Conservation (phyloP, 2,329 filamentous ascomycete species). For the Exophiala sideris region DNA sequence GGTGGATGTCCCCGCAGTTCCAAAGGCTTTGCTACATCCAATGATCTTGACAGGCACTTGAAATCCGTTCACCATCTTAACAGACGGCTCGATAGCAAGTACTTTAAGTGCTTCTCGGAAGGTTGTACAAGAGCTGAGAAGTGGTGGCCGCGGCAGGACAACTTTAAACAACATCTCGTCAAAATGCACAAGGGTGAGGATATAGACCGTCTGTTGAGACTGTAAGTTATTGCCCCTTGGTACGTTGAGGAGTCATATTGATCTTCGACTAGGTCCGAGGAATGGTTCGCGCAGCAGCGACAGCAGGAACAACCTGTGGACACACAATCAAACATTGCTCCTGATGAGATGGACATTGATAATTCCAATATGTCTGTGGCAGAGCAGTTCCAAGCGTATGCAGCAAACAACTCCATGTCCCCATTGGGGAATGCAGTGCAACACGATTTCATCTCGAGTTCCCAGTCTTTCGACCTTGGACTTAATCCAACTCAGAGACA, state of each 20-base stretch:
- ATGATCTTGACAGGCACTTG: slow-evolving; percentile 78
- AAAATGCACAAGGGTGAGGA: slow-evolving; percentile 60
- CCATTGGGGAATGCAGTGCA: not conserved
- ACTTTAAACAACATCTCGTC: slow-evolving; percentile 76
- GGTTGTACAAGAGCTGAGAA: slow-evolving; percentile 62
- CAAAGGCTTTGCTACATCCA: slow-evolving; percentile 72
- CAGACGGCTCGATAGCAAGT: slow-evolving; percentile 39
- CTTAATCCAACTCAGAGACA: not conserved
- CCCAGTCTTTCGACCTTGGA: not conserved
- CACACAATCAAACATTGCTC: not conserved
- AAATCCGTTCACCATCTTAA: slow-evolving; percentile 64
- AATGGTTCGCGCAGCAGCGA: slow-evolving; percentile 35
- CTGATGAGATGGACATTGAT: not conserved
- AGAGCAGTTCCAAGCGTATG: not conserved
- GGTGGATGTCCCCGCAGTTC: slow-evolving; percentile 52
- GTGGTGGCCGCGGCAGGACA: slow-evolving; percentile 76
- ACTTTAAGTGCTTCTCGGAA: slow-evolving; percentile 58
- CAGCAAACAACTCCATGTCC: not conserved
- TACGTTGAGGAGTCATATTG: slow-evolving; percentile 1
- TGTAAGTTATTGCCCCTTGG: slow-evolving; percentile 38
- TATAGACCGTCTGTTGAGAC: slow-evolving; percentile 44
- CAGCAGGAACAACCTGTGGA: not conserved
- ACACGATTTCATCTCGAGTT: slow-evolving; percentile 2
- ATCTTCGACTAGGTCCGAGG: slow-evolving; percentile 30
- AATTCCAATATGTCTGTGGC: not conserved